Base-by-base conservation (phyloP, 208 protist species). In the Naegleria lovaniensis region DNA sequence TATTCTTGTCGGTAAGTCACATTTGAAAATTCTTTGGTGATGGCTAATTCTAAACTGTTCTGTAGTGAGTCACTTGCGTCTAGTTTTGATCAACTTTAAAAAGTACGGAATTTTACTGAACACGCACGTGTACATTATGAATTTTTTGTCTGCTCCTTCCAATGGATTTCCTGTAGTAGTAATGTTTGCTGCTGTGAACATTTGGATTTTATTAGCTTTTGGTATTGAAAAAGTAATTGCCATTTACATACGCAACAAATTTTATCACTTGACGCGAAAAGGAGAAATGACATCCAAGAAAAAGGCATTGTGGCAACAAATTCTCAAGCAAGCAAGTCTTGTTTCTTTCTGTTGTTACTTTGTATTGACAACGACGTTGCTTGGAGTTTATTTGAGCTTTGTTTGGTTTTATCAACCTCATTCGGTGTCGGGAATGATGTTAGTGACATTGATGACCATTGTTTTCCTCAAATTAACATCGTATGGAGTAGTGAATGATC, bases 401-500 rank as follows among this genome's bases (percentile, higher is more conserved):
- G 39, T 90, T n/a, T 43, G 39, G 36, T 5, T 55, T 76, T 48
- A 22, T 83, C 41, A 52, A 16, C 39, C 51, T 15, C 40, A 90
- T 40, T 48, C 41, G 16, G 43, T 90, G 1, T 43, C 76, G 16
- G 87, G 40, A 33, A 79, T 58, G 38, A 83, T 90, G 11, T 84
- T 48, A 19, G 88, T 38, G 15, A 36, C 25, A 29, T 38, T 79
- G 5, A 13, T 38, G 52, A 91, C 58, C 9, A 92, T 92, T 59
- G 36, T 91, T 22, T 92, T 92, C 85, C 33, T 92, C 11, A 92
- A 92, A 29, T 59, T 92, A 13, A 83, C 40, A 36, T 92, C 91
- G 3, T 92, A 92, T 58, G 48, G 22, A 33, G 55, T 92, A 0
- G 91, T 92, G 5, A 92, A 92, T 67, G 38, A 40, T n/a, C 25